phyloP scores from a whole-genome alignment of 495 filamentous ascomycete genomes.

The Bombardia bombarda region DNA sequence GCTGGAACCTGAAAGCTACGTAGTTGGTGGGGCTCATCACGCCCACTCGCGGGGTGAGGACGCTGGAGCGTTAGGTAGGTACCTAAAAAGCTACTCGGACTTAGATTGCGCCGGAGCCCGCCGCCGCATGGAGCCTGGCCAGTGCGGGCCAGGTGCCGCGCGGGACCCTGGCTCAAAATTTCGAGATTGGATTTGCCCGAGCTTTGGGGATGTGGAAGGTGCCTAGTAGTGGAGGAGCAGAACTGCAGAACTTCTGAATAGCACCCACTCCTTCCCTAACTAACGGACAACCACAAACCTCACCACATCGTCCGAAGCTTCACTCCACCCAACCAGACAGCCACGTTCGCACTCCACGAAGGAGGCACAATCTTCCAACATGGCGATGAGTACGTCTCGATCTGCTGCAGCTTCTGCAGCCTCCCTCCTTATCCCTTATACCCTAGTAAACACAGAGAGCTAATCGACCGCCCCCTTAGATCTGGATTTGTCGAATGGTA shows the following conservation, averaged over 20 bases:
- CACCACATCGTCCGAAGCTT: conserved; percentile 4
- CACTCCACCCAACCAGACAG: conserved; percentile 2
- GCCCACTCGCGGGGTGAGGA: too few relatives aligned
- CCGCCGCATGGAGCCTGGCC: conserved; percentile 7
- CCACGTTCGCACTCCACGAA: neutral
- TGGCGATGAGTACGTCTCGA: conserved; percentile 40
- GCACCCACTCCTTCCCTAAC: conserved; percentile 1
- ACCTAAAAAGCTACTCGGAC: too few relatives aligned
- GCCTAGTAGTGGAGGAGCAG: conserved; percentile 9
- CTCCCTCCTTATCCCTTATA: too few relatives aligned
- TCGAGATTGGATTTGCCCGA: conserved; percentile 18
- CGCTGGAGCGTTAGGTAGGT: too few relatives aligned
- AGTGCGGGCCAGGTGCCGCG: too few relatives aligned
- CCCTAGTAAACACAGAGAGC: conserved; percentile 5
- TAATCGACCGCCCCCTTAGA: conserved; percentile 28
- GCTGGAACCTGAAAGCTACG: too few relatives aligned
- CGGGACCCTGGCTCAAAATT: conserved; percentile 19
- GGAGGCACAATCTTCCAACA: conserved; percentile 22
- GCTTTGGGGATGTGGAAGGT: conserved; percentile 17
- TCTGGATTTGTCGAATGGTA: conserved; percentile 46
- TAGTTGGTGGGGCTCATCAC: too few relatives aligned
- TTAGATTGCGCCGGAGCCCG: conserved; percentile 23
- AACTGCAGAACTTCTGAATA: conserved; percentile 11
- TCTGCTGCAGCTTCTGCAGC: conserved; percentile 3
- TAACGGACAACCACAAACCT: conserved; percentile 1